Conservation (phyloP, 1,139 yeast genomes). For the Hanseniaspora sp. region DNA sequence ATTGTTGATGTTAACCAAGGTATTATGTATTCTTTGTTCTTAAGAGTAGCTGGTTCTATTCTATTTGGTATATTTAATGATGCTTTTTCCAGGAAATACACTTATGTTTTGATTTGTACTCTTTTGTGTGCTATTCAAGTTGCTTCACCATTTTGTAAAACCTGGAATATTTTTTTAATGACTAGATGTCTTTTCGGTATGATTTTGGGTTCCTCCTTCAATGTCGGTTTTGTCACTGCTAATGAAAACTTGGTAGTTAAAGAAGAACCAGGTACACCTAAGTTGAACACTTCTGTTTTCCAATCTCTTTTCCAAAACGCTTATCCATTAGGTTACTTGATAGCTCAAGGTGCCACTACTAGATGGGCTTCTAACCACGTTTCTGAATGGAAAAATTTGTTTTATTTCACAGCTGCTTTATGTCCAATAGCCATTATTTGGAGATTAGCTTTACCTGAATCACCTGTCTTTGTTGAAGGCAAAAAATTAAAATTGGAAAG, state of each 20-base stretch:
- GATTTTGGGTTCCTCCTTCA: slow-evolving; percentile 45
- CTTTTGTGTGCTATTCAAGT: slow-evolving; percentile 40
- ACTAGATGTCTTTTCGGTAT: slow-evolving; percentile 43
- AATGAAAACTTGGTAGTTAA: slow-evolving; percentile 27
- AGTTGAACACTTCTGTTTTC: slow-evolving; percentile 36
- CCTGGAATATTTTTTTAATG: slow-evolving; percentile 41
- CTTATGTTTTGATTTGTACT: slow-evolving; percentile 37
- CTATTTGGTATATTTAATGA: slow-evolving; percentile 47
- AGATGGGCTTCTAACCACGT: slow-evolving; percentile 40
- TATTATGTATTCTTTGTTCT: slow-evolving; percentile 47
- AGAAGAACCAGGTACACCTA: neutral
- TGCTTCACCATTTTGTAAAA: slow-evolving; percentile 44
- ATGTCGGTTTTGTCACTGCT: slow-evolving; percentile 39
- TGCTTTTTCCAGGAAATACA: slow-evolving; percentile 46
- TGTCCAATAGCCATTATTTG: slow-evolving; percentile 46
- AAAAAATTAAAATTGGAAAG: slow-evolving; percentile 30
- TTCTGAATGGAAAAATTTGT: slow-evolving; percentile 59
- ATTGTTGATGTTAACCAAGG: slow-evolving; percentile 47
- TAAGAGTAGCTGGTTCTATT: slow-evolving; percentile 49
- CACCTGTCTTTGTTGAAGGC: slow-evolving; percentile 40
- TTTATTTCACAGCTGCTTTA: slow-evolving; percentile 71
- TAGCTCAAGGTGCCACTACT: slow-evolving; percentile 54
- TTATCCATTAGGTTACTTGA: slow-evolving; percentile 57
- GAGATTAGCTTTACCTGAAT: slow-evolving; percentile 49
- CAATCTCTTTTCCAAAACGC: slow-evolving; percentile 65